A percentile compares a stretch with the other conserved stretches of the same genome.
Conservation (phyloP, 306 rosid species). For the Quillaja saponaria region DNA sequence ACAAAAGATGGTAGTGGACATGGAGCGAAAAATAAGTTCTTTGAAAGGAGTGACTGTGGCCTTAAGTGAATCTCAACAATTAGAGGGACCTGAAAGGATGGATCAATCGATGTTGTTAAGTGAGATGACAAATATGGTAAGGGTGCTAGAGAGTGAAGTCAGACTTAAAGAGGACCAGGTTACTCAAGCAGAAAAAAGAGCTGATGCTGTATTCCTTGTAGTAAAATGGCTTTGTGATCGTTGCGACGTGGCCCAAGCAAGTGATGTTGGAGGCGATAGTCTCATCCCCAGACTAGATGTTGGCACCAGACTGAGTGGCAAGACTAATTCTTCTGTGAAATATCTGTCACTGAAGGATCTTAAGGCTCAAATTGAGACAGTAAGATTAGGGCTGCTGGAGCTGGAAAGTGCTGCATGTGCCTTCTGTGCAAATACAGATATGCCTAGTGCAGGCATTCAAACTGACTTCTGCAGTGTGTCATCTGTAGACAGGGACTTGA, state of each 20-base stretch:
- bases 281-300: slow-evolving; percentile 34
- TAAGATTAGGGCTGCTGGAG: slow-evolving; percentile 46
- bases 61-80: slow-evolving; percentile 59
- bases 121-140: slow-evolving; percentile 50
- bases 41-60: slow-evolving; percentile 76
- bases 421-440: slow-evolving; percentile 45
- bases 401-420: slow-evolving; percentile 43
- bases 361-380: slow-evolving; percentile 43
- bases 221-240: slow-evolving; percentile 60
- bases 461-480: slow-evolving; percentile 37
- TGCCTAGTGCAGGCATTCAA: slow-evolving; percentile 34
- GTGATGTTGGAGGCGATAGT: slow-evolving; percentile 30
- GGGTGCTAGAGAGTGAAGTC: slow-evolving; percentile 45
- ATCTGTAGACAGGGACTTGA: slow-evolving; percentile 43
- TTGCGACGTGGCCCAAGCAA: slow-evolving; percentile 33
- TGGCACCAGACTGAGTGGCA: slow-evolving; percentile 34
- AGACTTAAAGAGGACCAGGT: slow-evolving; percentile 43
- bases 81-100: slow-evolving; percentile 40
- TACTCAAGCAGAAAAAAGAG: slow-evolving; percentile 49
- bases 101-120: slow-evolving; percentile 40
- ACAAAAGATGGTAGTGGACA: slow-evolving; percentile 57
- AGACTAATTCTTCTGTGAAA: slow-evolving; percentile 31
- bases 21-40: slow-evolving; percentile 73
- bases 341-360: slow-evolving; percentile 43
- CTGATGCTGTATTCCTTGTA: slow-evolving; percentile 52